Base-by-base conservation (phyloP, 306 rosid species). In the Gillenia trifoliata region DNA sequence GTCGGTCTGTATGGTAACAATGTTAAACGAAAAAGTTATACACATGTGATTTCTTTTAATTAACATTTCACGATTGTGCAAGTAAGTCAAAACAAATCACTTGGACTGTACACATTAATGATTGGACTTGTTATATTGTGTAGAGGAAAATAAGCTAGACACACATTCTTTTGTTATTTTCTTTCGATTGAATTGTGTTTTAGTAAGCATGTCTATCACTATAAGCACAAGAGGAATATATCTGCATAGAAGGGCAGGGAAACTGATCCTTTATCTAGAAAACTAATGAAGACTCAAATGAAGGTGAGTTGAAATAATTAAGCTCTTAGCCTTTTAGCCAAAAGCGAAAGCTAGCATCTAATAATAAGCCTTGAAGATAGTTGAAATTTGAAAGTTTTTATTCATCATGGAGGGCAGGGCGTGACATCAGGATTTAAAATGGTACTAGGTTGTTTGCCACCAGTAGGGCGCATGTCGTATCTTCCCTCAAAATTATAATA, bases 401-500 rank as follows among this genome's bases (percentile, higher is more conserved):
- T 60, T 60, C 64, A 60, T 28, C 11, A 60, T 62, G 41, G 66
- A 15, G 66, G 25, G 41, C 66, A 62, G 23, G 25, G 41, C 22
- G 73, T 72, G 72, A 52, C 72, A 60, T 64, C 29, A 59, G 36
- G 66, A 72, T 71, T 78, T 52, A 77, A 85, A 86, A 83, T 71
- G 69, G 89, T 89, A 86, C 97, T 89, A 89, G 97, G 97, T 92
- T 92, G 97, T 84, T 84, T 30, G 91, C 90, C 87, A 86, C 78
- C 6, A 43, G 68, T 61, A 79, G 71, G 73, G 74, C 90, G 74
- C 90, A 87, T 54, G 66, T 68, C 78, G 81, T 43, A 75, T 80
- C 40, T 8, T 56, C 9, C 79, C 52, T 45, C 45, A 1, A 4
- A 25, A 52, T 56, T 71, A 52, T 64, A 66, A 25, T 61, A 61